Evolutionary conservation across 2,329 filamentous ascomycete species (phyloP), one percentile per base, ranked within the genome.

Genomic region (Pseudopyrenochaeta lycopersici): DNA sequence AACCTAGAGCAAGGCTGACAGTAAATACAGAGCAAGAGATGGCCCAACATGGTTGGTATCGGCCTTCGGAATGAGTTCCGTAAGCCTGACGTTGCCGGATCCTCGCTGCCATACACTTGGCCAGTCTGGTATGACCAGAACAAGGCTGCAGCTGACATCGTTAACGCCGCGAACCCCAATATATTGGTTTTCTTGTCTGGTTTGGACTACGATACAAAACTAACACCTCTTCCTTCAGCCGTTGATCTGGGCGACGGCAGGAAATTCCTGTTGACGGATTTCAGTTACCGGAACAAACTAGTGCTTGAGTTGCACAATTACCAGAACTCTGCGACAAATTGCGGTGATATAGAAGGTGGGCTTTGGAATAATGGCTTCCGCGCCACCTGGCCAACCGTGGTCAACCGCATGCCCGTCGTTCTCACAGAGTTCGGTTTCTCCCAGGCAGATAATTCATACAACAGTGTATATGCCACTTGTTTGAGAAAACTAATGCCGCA

Each of bases 241-340:
- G 77, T 76, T 0, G 77, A 80, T 2, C 74, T 86, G 5, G 77
- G 78, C 7, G 81, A 82, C 0, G 77, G 81, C 14, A 80, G 72
- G 12, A 78, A 74, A 14, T 87, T 85, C 63, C 72, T 63, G 46
- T 67, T 75, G 3, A 63, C 63, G 12, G 80, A 83, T 62, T 87
- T 85, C 60, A 57, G 73, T 1, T 84, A 81, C 66, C 72, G 72
- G 1, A 71, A 85, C 63, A 87, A 87, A 73, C 76, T 87, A 0
- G 84, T 85, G 7, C 77, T 87, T 2, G 85, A 88, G 68, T 75
- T 87, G 9, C 85, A 88, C 77, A 86, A 85, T 73, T 88, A 88
- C 69, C 76, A 84, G 54, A 84, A 79, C 59, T 64, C 69, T n/a
- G 79, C 80, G 2, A 77, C 69, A 0, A 79, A 75, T 62, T 88